Base-by-base conservation (phyloP, 2,329 filamentous ascomycete genomes). In the Ilyonectria sp. region DNA sequence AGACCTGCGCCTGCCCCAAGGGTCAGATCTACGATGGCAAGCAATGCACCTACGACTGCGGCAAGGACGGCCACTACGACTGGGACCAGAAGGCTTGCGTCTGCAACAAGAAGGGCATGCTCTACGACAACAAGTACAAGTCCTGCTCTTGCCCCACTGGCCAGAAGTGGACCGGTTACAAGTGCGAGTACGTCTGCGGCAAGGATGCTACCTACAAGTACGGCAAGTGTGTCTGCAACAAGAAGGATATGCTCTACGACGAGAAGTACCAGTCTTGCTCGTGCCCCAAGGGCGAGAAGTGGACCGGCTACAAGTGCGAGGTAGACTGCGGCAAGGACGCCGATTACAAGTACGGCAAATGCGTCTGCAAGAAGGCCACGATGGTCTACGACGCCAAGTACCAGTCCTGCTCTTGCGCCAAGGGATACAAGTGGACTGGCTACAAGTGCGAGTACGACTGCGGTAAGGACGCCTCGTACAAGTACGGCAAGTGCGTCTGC, bases 401-500 rank as follows among this genome's bases (percentile, higher is more conserved):
- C 49, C 31, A 52, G 49, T 33, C n/a, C 2, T 68, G 65, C 52
- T 35, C 40, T 6, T 68, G 65, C 56, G 17, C 50, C 9, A 23
- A 13, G 31, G 55, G 56, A 2, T 15, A 56, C 23, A 54, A 15
- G 6, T 68, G 65, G 65, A 50, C 33, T 7, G 61, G 54, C 6
- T 37, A 56, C 47, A 35, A 37, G 19, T 68, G 65, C 35, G 31
- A 40, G 6, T 37, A 44, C 17, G 60, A 68, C 43, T 68, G 65
- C 17, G 65, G 65, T 19, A 60, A 64, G 49, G 60, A 64, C 5
- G 65, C 65, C n/a, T 15, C 11, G 5, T 68, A 57, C 43, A 33
- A 26, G 26, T 26, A 56, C 23, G 31, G 26, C 44, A 2, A 19
- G 6, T 63, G 60, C 8, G 53, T 63, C 29, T 63, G 60, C 52